Evolutionary conservation across 306 rosid genomes (phyloP).

Genomic region (Cicer pinnatifidum): DNA sequence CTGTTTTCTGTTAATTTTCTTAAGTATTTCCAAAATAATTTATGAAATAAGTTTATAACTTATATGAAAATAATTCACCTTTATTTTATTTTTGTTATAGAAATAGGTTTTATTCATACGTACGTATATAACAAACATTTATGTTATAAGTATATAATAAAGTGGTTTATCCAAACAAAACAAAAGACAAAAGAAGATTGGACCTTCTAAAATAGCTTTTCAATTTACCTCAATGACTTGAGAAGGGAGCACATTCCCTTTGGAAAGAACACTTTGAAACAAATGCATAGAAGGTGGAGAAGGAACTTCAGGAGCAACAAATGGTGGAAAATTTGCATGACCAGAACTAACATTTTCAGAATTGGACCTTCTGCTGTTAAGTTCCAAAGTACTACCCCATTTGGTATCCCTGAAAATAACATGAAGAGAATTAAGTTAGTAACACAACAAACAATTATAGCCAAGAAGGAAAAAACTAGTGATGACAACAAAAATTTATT

Average conservation of each 20-base stretch:
- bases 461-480: background rate
- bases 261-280: conserved; percentile 40
- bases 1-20: no score
- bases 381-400: conserved; percentile 51
- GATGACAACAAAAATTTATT: background rate
- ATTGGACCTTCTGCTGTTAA: conserved; percentile 41
- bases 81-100: no score
- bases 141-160: no score
- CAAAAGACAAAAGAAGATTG: background rate
- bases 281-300: conserved; percentile 46
- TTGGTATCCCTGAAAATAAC: conserved; percentile 47
- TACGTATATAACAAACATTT: no score
- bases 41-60: no score
- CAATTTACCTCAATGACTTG: conserved; percentile 48
- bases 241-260: conserved; percentile 37
- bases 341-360: conserved; percentile 38
- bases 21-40: no score
- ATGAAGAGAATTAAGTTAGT: background rate
- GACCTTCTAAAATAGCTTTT: background rate
- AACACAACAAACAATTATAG: background rate
- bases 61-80: no score
- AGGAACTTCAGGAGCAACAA: conserved; percentile 42
- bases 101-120: no score
- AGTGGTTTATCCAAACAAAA: no score
- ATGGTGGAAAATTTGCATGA: conserved; percentile 44